These are phyloP conservation scores for Fusarium setosum DNA, from an alignment of 2,329 filamentous ascomycete species.

Conservation along the genomic window DNA sequence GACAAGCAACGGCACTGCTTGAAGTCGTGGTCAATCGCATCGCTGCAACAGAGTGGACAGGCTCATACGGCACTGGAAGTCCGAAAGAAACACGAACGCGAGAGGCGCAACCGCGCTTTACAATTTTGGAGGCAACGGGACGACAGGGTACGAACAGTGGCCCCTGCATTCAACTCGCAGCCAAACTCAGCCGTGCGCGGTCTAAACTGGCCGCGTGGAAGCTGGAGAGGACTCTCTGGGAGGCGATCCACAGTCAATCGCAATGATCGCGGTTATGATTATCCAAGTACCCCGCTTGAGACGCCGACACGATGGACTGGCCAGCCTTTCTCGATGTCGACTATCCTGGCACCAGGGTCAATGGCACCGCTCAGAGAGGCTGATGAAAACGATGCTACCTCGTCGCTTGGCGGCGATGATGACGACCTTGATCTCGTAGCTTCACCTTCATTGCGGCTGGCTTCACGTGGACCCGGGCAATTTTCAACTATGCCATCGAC, in stretches of 20 bases:
- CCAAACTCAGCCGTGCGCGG: conserved; percentile 23
- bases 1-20: conserved; percentile 48
- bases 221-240: conserved; percentile 41
- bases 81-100: conserved; percentile 46
- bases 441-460: conserved; percentile 36
- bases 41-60: conserved; percentile 51
- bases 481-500: conserved; percentile 50
- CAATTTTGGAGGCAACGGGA: conserved; percentile 46
- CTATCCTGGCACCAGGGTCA: conserved; percentile 40
- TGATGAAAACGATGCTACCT: conserved; percentile 43
- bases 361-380: conserved; percentile 48
- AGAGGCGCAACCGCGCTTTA: conserved; percentile 46
- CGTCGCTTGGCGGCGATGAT: conserved; percentile 38
- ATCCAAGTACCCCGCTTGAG: conserved; percentile 42
- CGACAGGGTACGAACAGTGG: conserved; percentile 22
- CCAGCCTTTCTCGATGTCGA: conserved; percentile 51
- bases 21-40: conserved; percentile 52
- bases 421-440: conserved; percentile 34
- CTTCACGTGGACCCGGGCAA: conserved; percentile 30
- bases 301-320: conserved; percentile 62
- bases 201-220: conserved; percentile 35
- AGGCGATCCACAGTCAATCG: conserved; percentile 39
- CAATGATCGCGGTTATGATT: conserved; percentile 33
- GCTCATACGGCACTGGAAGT: conserved; percentile 51
- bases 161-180: conserved; percentile 8